Conservation (phyloP, 805 yeast genomes). For the Blastobotrys peoriensis region DNA sequence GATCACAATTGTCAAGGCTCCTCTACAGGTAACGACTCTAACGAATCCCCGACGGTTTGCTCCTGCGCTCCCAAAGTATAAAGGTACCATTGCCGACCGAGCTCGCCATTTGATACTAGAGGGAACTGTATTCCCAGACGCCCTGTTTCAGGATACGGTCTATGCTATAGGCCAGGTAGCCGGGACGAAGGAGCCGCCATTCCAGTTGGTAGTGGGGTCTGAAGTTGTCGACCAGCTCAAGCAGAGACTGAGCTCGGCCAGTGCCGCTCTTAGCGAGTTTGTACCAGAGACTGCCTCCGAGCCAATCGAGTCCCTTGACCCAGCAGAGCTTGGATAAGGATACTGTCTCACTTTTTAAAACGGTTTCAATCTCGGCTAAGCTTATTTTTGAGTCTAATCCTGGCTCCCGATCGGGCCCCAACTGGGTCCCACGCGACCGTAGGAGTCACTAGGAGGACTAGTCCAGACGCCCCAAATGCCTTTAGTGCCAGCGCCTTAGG, state of each 20-base stretch:
- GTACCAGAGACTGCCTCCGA: not conserved
- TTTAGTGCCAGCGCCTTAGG: too few species aligned
- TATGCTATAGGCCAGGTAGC: constrained; percentile 24
- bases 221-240: constrained; percentile 27
- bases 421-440: too few species aligned
- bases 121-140: constrained; percentile 18
- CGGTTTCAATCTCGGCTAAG: too few species aligned
- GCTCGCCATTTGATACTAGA: constrained; percentile 15
- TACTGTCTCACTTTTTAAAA: too few species aligned
- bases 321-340: too few species aligned
- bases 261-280: constrained; percentile 29
- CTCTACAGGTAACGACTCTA: constrained; percentile 23
- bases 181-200: constrained; percentile 30
- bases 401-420: too few species aligned
- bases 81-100: constrained; percentile 14
- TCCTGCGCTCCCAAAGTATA: constrained; percentile 11
- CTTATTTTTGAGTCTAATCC: too few species aligned
- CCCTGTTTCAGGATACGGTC: constrained; percentile 20
- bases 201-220: constrained; percentile 26
- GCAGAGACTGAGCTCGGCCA: constrained; percentile 24
- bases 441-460: too few species aligned
- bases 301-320: too few species aligned
- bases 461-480: too few species aligned
- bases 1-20: constrained; percentile 26
- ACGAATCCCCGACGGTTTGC: constrained; percentile 17